These are phyloP conservation scores for Venturia effusa DNA, from an alignment of 2,329 filamentous ascomycete species.

Conservation along the genomic window DNA sequence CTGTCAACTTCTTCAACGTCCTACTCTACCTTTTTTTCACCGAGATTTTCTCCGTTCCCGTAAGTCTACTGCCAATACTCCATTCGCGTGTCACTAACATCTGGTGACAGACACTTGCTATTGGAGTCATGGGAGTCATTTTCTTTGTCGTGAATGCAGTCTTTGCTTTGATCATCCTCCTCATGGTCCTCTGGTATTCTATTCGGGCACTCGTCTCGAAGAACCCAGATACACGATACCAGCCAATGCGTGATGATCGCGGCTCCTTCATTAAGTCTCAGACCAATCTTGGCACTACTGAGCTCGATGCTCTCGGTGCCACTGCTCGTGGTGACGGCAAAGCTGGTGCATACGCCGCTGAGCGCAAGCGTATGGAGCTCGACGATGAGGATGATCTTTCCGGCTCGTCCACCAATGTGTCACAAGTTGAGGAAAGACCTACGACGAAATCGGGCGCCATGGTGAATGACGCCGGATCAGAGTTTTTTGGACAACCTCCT, in stretches of 20 bases:
- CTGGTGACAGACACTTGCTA: conserved; percentile 31
- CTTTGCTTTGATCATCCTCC: conserved; percentile 12
- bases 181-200: conserved; percentile 72
- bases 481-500: conserved; percentile 29
- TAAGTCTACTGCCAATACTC: conserved; percentile 55
- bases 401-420: conserved; percentile 38
- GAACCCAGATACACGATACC: conserved; percentile 90
- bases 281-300: conserved; percentile 50
- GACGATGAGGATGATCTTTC: conserved; percentile 64
- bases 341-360: conserved; percentile 78
- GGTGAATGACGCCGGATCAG: conserved; percentile 21
- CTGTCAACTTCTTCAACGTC: conserved; percentile 81
- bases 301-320: conserved; percentile 49
- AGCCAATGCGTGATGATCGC: conserved; percentile 92
- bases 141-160: conserved; percentile 13
- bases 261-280: conserved; percentile 97
- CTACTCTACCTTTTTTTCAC: conserved; percentile 87
- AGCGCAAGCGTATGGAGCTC: conserved; percentile 50
- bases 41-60: conserved; percentile 71
- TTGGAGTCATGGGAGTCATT: conserved; percentile 13
- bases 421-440: conserved; percentile 25
- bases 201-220: conserved; percentile 73
- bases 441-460: conserved; percentile 22
- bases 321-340: conserved; percentile 36
- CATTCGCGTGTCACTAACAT: conserved; percentile 48